Conservation (phyloP, 2,329 filamentous ascomycete genomes). For the Rhynchosporium secalis region DNA sequence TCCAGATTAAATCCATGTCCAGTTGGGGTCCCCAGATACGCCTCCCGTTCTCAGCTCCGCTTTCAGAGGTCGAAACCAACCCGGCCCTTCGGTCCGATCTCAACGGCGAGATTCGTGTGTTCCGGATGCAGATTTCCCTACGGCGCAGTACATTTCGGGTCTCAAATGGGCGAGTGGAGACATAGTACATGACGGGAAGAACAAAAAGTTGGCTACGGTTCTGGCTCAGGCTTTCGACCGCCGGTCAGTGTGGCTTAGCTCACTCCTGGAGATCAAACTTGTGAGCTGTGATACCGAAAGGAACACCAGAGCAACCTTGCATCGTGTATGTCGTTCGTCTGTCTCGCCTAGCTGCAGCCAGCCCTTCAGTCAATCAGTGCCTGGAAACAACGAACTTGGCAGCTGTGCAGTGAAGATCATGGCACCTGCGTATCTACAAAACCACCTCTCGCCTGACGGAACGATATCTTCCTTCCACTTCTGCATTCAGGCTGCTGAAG, state of each 20-base stretch:
- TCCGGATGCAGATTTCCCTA: conserved; percentile 10
- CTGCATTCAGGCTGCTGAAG: conserved; percentile 8
- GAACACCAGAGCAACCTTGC: conserved; percentile 6
- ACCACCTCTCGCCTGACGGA: neutral
- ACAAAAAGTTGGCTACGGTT: neutral
- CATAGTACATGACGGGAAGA: neutral
- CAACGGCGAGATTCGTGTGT: conserved; percentile 7
- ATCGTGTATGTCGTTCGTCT: conserved; percentile 4
- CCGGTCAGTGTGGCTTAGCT: conserved; percentile 1
- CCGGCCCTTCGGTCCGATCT: conserved; percentile 12
- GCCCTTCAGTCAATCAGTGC: neutral
- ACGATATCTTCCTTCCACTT: neutral
- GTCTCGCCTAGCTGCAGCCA: neutral
- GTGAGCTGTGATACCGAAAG: neutral
- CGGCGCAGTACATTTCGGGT: conserved; percentile 14
- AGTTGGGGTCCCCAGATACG: conserved; percentile 12
- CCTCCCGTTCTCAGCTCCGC: conserved; percentile 4
- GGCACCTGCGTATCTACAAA: conserved; percentile 4
- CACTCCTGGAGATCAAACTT: neutral
- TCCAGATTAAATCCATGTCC: conserved; percentile 6
- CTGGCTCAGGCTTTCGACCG: neutral
- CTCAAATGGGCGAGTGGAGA: conserved; percentile 6
- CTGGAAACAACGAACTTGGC: conserved; percentile 3
- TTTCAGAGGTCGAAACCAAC: conserved; percentile 2
- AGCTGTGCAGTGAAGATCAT: conserved; percentile 10